These are phyloP conservation scores for Arthrobotrys megalospora DNA, from an alignment of 2,329 filamentous ascomycete genomes.

Conservation along the genomic window DNA sequence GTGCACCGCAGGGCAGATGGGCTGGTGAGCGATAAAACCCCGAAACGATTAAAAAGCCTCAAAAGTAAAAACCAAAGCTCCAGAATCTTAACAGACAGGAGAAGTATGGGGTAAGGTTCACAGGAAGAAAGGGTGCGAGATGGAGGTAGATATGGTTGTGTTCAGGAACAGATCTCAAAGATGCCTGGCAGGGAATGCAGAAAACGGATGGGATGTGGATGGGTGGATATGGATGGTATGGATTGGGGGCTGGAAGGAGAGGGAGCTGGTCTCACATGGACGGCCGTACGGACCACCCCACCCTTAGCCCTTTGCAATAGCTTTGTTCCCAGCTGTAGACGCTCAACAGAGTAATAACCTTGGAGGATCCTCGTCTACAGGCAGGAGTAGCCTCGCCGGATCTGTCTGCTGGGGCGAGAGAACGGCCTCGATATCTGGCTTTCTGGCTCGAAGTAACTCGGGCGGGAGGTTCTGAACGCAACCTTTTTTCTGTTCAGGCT, in stretches of 20 bases:
- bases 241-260: conserved; percentile 58
- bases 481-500: conserved; percentile 37
- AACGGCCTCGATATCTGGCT: conserved; percentile 57
- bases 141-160: conserved; percentile 56
- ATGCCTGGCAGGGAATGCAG: conserved; percentile 53
- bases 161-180: conserved; percentile 58
- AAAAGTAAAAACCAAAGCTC: conserved; percentile 46
- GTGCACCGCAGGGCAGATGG: conserved; percentile 35
- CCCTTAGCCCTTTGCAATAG: conserved; percentile 43
- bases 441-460: conserved; percentile 60
- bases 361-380: conserved; percentile 34
- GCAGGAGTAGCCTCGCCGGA: conserved; percentile 55
- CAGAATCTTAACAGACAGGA: conserved; percentile 24
- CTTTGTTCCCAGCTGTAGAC: conserved; percentile 12
- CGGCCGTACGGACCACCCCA: conserved; percentile 58
- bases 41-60: conserved; percentile 60
- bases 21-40: conserved; percentile 57
- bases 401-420: conserved; percentile 58
- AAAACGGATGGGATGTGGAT: conserved; percentile 40
- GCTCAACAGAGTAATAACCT: conserved; percentile 41
- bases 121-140: conserved; percentile 40
- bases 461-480: conserved; percentile 58
- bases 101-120: conserved; percentile 4
- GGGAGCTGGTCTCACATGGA: conserved; percentile 53
- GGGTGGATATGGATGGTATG: conserved; percentile 12